phyloP scores from a whole-genome alignment of 768 basidiomycete species.

The Boletus subparvulus region DNA sequence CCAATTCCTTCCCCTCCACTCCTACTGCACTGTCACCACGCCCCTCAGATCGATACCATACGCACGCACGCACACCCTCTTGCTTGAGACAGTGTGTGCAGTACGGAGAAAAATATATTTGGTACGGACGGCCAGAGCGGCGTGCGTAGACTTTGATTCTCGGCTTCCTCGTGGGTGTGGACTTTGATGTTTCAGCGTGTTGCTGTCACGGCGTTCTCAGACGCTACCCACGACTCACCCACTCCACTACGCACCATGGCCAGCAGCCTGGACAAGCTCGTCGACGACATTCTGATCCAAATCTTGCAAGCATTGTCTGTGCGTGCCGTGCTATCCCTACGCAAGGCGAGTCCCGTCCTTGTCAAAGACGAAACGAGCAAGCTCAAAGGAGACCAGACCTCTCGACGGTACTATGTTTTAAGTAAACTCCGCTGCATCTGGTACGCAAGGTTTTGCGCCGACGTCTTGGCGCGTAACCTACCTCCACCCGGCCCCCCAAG shows the following conservation, averaged over 20 bases:
- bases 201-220: conserved; percentile 4
- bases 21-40: neutral
- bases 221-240: neutral
- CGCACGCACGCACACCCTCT: neutral
- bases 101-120: neutral
- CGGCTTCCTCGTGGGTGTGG: neutral
- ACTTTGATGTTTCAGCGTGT: neutral
- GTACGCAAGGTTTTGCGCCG: conserved; percentile 20
- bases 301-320: conserved; percentile 17
- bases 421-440: conserved; percentile 26
- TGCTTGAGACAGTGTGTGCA: neutral
- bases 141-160: neutral
- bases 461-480: conserved; percentile 22
- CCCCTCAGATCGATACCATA: neutral
- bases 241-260: neutral
- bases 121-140: neutral
- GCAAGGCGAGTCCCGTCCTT: conserved; percentile 16
- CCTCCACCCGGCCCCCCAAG: conserved; percentile 19
- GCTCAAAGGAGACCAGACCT: conserved; percentile 20
- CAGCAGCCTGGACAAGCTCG: conserved; percentile 23
- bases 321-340: conserved; percentile 20
- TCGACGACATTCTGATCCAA: conserved; percentile 28
- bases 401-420: conserved; percentile 28
- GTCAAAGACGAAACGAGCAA: neutral
- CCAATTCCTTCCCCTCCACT: neutral